Percentiles rank a stretch among this genome's conserved stretches.
phyloP scores from a whole-genome alignment of 2,329 filamentous ascomycete species.

The Daldinia sp. region DNA sequence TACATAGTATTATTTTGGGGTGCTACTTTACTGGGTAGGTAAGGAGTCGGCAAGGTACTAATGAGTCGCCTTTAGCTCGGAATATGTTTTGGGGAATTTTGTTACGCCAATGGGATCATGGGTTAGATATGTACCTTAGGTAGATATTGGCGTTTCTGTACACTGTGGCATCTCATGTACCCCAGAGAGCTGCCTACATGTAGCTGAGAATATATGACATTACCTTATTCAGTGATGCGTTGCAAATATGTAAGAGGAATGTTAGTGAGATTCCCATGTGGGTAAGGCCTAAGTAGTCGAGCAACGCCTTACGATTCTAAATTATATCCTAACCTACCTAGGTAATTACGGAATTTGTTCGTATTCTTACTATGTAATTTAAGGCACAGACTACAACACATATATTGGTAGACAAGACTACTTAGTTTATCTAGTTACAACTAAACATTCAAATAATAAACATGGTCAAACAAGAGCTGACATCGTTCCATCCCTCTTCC shows the following conservation, averaged over 20 bases:
- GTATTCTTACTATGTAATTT: background rate
- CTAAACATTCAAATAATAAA: too few species aligned
- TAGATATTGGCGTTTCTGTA: conserved; percentile 30
- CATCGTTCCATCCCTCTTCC: background rate
- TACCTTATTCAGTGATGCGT: background rate
- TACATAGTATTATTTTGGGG: conserved; percentile 18
- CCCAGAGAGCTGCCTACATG: conserved; percentile 1
- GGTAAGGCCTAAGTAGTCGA: background rate
- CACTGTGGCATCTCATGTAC: conserved; percentile 21
- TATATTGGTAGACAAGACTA: too few species aligned
- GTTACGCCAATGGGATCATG: conserved; percentile 9
- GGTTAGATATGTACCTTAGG: conserved; percentile 11
- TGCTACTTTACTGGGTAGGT: conserved; percentile 5
- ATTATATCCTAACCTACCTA: background rate
- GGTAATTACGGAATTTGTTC: background rate
- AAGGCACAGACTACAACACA: too few species aligned
- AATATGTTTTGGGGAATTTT: conserved; percentile 13
- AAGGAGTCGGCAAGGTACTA: conserved; percentile 2
- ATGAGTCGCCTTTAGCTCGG: conserved; percentile 10
- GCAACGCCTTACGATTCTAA: background rate
- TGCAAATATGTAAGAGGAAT: background rate
- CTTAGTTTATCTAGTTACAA: too few species aligned
- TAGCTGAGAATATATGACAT: background rate
- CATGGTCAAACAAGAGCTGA: background rate
- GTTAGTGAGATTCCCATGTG: background rate